These are phyloP conservation scores for Pestalotiopsis sp. DNA, from an alignment of 2,329 filamentous ascomycete species.

Conservation along the genomic window DNA sequence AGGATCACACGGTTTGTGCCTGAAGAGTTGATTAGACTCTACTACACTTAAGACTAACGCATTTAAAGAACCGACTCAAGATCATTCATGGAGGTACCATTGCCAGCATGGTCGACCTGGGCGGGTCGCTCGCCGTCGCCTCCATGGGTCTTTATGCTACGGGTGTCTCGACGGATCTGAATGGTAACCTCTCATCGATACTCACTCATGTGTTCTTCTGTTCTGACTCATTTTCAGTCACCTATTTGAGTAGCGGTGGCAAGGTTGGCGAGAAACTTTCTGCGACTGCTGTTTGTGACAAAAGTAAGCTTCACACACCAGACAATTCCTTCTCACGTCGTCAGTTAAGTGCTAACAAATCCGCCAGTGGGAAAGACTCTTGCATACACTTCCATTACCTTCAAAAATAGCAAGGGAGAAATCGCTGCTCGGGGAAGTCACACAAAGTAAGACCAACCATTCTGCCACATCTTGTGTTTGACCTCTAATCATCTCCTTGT, in stretches of 20 bases:
- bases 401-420: slow-evolving; percentile 60
- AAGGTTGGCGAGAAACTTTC: slow-evolving; percentile 57
- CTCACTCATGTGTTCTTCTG: not conserved
- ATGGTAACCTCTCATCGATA: slow-evolving; percentile 42
- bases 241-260: slow-evolving; percentile 62
- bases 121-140: slow-evolving; percentile 66
- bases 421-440: slow-evolving; percentile 65
- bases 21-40: not conserved
- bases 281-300: slow-evolving; percentile 61
- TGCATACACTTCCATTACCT: slow-evolving; percentile 62
- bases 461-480: not conserved
- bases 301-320: slow-evolving; percentile 44
- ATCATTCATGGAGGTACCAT: slow-evolving; percentile 80
- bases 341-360: slow-evolving; percentile 3
- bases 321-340: not conserved
- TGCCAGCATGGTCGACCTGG: slow-evolving; percentile 72
- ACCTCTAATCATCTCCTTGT: not conserved
- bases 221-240: slow-evolving; percentile 45
- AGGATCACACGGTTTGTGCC: slow-evolving; percentile 69
- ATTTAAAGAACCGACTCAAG: slow-evolving; percentile 69
- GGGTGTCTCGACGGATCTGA: slow-evolving; percentile 66
- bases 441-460: slow-evolving; percentile 54
- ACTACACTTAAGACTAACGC: slow-evolving; percentile 5
- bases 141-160: slow-evolving; percentile 65
- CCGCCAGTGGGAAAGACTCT: slow-evolving; percentile 61